phyloP scores from a whole-genome alignment of 345 rosid genomes.

The Crucihimalaya himalaica region DNA sequence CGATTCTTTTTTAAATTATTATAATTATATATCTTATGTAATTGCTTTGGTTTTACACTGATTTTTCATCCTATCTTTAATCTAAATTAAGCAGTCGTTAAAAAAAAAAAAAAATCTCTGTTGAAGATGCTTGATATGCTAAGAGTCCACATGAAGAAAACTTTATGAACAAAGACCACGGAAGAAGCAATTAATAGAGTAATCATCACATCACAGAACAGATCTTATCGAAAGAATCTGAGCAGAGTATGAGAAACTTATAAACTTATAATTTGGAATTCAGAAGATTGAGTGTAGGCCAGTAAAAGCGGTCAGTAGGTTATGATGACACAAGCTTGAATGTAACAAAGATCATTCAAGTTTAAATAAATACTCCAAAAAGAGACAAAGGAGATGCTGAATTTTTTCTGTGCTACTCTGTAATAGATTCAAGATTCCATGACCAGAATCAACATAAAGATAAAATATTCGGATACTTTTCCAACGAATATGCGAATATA shows the following conservation, averaged over 20 bases:
- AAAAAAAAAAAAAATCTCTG: too few relatives aligned
- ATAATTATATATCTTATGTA: too few relatives aligned
- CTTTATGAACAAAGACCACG: neutral
- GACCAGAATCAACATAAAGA: neutral
- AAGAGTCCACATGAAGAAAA: slow-evolving; percentile 6
- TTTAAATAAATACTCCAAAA: too few relatives aligned
- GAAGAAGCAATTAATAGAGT: neutral
- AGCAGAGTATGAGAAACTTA: neutral
- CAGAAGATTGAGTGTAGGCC: neutral
- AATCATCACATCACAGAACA: slow-evolving; percentile 2
- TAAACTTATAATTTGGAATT: neutral
- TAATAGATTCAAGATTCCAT: neutral
- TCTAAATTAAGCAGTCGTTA: too few relatives aligned
- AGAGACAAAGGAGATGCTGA: neutral
- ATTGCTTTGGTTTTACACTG: too few relatives aligned
- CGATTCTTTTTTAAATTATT: too few relatives aligned
- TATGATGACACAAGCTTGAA: neutral
- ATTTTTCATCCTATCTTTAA: too few relatives aligned
- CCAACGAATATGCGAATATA: slow-evolving; percentile 14
- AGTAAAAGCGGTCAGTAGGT: neutral
- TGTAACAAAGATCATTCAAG: too few relatives aligned
- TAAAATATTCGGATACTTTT: neutral
- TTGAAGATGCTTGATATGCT: neutral
- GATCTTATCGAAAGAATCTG: neutral
- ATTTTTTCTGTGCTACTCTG: neutral